phyloP scores from a whole-genome alignment of 2,329 filamentous ascomycete species.

The Aspergillus chevalieri region DNA sequence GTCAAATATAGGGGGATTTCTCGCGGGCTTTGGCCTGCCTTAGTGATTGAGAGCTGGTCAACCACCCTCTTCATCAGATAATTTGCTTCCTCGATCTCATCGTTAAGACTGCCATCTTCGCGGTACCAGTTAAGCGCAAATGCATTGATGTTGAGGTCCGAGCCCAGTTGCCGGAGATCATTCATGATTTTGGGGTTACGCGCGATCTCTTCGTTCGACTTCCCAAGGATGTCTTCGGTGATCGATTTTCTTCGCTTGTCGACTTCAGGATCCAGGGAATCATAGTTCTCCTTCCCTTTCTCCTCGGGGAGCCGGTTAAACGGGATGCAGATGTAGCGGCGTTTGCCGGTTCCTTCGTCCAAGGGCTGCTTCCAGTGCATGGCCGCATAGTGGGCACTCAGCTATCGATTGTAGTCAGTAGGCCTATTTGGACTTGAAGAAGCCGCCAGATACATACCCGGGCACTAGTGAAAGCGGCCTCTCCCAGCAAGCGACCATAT shows the following conservation, averaged over 20 bases:
- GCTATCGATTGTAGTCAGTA: not conserved
- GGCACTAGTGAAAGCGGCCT: slow-evolving; percentile 42
- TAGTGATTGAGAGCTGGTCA: slow-evolving; percentile 38
- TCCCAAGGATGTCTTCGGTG: not conserved
- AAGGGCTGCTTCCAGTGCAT: not conserved
- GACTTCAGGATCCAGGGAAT: not conserved
- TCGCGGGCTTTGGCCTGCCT: slow-evolving; percentile 29
- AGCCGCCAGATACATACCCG: slow-evolving; percentile 20
- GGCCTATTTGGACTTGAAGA: not conserved
- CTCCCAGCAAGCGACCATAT: slow-evolving; percentile 39
- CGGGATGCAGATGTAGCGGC: slow-evolving; percentile 4
- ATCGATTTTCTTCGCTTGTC: not conserved
- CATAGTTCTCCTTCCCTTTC: not conserved
- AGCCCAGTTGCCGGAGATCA: slow-evolving; percentile 38
- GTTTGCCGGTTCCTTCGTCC: not conserved
- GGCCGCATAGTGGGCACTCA: not conserved
- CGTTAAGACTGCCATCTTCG: slow-evolving; percentile 34
- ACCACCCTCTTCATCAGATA: slow-evolving; percentile 44
- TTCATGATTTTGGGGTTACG: slow-evolving; percentile 28
- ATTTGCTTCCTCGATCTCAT: slow-evolving; percentile 44
- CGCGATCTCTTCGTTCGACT: slow-evolving; percentile 1
- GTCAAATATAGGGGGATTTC: slow-evolving; percentile 42
- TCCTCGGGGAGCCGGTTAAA: slow-evolving; percentile 6
- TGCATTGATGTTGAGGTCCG: slow-evolving; percentile 40
- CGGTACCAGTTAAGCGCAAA: slow-evolving; percentile 38